Evolutionary conservation across 371 early-diverging fungal genomes (phyloP).

Genomic region (Zychaea mexicana): DNA sequence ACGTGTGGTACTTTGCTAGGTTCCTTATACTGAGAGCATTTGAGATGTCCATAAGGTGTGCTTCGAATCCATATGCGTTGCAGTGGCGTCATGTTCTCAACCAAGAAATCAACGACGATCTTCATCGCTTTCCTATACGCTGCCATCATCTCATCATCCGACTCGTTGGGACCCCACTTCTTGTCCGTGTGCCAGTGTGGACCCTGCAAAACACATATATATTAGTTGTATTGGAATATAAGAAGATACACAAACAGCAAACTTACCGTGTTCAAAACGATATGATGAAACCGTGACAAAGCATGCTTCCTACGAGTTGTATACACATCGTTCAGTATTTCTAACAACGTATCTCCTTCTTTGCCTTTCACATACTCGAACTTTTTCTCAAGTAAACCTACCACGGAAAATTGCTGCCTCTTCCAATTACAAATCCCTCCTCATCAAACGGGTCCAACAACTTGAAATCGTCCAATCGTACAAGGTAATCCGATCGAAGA

Average conservation of each 20-base stretch:
- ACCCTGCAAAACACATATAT: constrained; percentile 23
- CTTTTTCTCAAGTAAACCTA: constrained; percentile 19
- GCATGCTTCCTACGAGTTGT: constrained; percentile 41
- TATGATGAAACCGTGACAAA: constrained; percentile 36
- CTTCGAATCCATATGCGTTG: constrained; percentile 49
- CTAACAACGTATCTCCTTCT: background rate
- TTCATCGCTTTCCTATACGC: constrained; percentile 39
- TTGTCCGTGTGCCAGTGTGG: constrained; percentile 48
- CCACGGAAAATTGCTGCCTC: constrained; percentile 50
- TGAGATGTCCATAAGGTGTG: constrained; percentile 49
- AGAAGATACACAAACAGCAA: background rate
- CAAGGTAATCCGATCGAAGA: constrained; percentile 45
- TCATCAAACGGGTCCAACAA: constrained; percentile 38
- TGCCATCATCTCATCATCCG: constrained; percentile 34
- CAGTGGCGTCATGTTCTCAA: constrained; percentile 22
- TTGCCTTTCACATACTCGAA: too few relatives aligned
- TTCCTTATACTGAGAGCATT: constrained; percentile 36
- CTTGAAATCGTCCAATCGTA: constrained; percentile 47
- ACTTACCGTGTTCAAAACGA: constrained; percentile 47
- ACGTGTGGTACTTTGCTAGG: constrained; percentile 33
- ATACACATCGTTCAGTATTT: background rate
- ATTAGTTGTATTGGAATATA: background rate
- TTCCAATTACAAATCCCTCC: constrained; percentile 38
- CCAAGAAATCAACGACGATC: constrained; percentile 28
- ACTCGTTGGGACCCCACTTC: constrained; percentile 36